Conservation (phyloP, 257 asterid genomes). For the Euphrasia confusa region DNA sequence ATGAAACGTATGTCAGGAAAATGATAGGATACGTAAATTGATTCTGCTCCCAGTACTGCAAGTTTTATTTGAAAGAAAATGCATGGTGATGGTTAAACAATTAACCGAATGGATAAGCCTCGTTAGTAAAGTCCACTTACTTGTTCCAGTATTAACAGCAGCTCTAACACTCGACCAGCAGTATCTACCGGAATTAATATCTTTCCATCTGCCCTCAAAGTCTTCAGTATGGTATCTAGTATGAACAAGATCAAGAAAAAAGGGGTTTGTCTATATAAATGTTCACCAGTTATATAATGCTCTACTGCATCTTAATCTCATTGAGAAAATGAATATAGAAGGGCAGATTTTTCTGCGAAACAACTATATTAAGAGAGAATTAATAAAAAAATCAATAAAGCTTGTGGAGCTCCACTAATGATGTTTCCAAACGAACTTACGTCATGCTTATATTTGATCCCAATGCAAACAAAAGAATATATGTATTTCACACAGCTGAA, state of each 20-base stretch:
- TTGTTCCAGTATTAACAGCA: constrained; percentile 82
- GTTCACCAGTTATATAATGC: neutral
- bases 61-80: constrained; percentile 26
- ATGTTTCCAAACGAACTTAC: neutral
- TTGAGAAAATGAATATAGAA: constrained; percentile 5
- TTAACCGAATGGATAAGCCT: constrained; percentile 21
- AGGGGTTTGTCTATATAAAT: neutral
- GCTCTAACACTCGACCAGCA: constrained; percentile 97
- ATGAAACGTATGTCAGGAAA: constrained; percentile 80
- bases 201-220: constrained; percentile 73
- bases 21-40: constrained; percentile 69
- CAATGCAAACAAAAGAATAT: neutral
- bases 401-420: constrained; percentile 4
- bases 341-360: neutral
- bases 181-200: constrained; percentile 89
- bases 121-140: constrained; percentile 32
- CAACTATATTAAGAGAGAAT: neutral
- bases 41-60: constrained; percentile 89
- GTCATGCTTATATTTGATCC: too few species aligned
- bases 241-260: constrained; percentile 24
- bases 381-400: neutral
- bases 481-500: constrained; percentile 14
- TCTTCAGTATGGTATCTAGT: constrained; percentile 64
- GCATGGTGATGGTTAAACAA: constrained; percentile 22
- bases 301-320: constrained; percentile 15